These are phyloP conservation scores for Arctostaphylos glauca DNA, from an alignment of 148 eudicot species.

Conservation along the genomic window DNA sequence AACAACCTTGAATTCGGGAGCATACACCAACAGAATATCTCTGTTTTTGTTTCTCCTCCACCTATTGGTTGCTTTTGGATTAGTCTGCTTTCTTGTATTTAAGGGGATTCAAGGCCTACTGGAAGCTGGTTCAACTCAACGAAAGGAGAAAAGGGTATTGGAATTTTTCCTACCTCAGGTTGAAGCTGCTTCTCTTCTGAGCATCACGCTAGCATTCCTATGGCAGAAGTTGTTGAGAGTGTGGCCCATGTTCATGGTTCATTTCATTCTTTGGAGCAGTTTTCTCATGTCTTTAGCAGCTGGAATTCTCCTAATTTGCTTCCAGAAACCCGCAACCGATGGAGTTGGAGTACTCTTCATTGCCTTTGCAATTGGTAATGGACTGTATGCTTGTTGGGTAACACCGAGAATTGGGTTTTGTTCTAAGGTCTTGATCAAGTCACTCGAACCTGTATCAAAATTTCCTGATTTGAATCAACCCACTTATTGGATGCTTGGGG, in stretches of 20 bases:
- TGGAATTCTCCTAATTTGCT: constrained; percentile 84
- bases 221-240: constrained; percentile 85
- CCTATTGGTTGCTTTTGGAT: constrained; percentile 48
- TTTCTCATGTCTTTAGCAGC: constrained; percentile 66
- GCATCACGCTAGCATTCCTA: constrained; percentile 69
- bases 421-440: constrained; percentile 55
- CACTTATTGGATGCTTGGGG: constrained; percentile 77
- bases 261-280: constrained; percentile 84
- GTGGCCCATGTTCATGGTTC: constrained; percentile 85
- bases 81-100: constrained; percentile 67
- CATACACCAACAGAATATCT: constrained; percentile 78
- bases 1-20: constrained; percentile 58
- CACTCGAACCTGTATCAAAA: constrained; percentile 77
- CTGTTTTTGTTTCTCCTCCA: constrained; percentile 67
- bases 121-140: constrained; percentile 33
- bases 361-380: constrained; percentile 74
- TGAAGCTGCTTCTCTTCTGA: constrained; percentile 70
- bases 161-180: constrained; percentile 75
- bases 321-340: constrained; percentile 72
- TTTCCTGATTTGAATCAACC: constrained; percentile 71
- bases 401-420: constrained; percentile 63
- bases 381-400: constrained; percentile 92
- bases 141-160: constrained; percentile 47
- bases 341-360: constrained; percentile 69
- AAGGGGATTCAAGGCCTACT: constrained; percentile 72